Evolutionary conservation across 2,329 filamentous ascomycete species (phyloP).

Genomic region (Diaporthe humulicola): DNA sequence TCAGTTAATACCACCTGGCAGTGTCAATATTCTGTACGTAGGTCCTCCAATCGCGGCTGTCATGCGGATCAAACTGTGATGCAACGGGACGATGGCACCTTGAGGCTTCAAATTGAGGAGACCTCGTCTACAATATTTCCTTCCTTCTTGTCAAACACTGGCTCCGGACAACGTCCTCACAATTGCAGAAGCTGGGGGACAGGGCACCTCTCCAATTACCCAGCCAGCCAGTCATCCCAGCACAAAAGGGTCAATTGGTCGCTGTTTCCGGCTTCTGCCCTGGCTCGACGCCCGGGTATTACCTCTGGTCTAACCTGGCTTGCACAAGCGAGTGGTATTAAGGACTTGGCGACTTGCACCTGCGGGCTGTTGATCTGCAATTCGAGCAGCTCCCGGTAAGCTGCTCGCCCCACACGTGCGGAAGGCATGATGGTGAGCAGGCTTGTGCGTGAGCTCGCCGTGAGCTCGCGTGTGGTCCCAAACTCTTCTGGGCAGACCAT

Average conservation of each 20-base stretch:
- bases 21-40: not conserved
- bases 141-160: not conserved
- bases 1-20: not conserved
- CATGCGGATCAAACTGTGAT: conserved; percentile 28
- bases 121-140: not conserved
- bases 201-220: not conserved
- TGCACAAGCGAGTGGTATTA: conserved; percentile 17
- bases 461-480: not conserved
- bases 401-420: not conserved
- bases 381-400: not conserved
- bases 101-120: not conserved
- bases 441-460: not conserved
- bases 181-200: not conserved
- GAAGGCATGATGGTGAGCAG: not conserved
- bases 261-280: conserved; percentile 11
- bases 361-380: conserved; percentile 24
- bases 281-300: not conserved
- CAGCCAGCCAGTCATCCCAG: conserved; percentile 4
- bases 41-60: not conserved
- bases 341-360: conserved; percentile 29
- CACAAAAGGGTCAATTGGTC: conserved; percentile 3
- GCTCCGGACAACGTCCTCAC: not conserved
- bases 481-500: not conserved
- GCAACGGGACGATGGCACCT: conserved; percentile 21
- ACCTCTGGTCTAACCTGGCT: not conserved